Evolutionary conservation across 371 early-diverging fungal genomes (phyloP).

Genomic region (Zopfochytrium polystomum): DNA sequence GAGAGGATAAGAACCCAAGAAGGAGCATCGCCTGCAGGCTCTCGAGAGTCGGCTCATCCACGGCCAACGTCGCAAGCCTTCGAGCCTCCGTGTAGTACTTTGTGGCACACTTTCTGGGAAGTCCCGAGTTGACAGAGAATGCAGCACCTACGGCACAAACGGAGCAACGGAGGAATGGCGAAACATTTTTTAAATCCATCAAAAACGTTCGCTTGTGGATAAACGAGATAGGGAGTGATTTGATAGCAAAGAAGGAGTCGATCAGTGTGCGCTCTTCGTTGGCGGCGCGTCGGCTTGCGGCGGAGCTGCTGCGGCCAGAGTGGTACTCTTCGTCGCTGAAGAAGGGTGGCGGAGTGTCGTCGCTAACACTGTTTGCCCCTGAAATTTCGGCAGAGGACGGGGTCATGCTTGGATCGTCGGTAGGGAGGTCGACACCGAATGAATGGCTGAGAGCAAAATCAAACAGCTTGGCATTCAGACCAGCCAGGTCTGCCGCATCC

Average conservation of each 20-base stretch:
- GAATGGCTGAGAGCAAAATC: no score
- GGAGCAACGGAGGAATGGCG: not conserved
- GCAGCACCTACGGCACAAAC: not conserved
- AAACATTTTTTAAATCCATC: not conserved
- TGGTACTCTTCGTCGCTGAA: no score
- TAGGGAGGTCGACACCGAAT: no score
- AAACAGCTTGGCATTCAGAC: no score
- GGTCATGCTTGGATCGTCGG: no score
- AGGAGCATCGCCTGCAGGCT: not conserved
- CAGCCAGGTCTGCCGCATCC: no score
- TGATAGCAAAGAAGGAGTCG: not conserved
- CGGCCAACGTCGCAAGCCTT: not conserved
- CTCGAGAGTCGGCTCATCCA: not conserved
- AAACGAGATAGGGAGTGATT: not conserved
- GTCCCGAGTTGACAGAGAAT: not conserved
- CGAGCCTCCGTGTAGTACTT: not conserved
- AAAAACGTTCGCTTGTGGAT: not conserved
- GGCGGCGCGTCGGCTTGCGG: no score
- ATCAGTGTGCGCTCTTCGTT: not conserved
- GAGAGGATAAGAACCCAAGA: not conserved
- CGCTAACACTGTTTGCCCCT: no score
- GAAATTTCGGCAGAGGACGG: no score
- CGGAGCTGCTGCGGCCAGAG: no score
- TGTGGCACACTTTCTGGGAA: not conserved
- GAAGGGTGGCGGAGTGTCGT: no score